phyloP scores from a whole-genome alignment of 345 rosid genomes.

The Hirschfeldia incana region DNA sequence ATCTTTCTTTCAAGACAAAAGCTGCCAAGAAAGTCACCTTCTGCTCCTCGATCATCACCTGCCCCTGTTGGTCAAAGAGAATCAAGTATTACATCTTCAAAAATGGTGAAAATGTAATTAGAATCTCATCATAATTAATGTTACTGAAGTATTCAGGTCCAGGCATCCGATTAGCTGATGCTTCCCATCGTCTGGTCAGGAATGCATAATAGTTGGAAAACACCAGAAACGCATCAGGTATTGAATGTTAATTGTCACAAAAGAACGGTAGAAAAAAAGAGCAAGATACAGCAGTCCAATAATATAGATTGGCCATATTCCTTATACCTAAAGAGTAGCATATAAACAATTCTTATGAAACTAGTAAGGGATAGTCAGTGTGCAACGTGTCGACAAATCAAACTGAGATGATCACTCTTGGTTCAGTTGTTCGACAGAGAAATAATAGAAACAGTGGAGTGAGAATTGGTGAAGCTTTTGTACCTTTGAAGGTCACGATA shows the following conservation, averaged over 20 bases:
- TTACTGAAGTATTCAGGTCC: slow-evolving; percentile 81
- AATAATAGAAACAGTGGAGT: too few species aligned
- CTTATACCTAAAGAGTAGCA: slow-evolving; percentile 8
- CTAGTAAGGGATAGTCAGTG: neutral
- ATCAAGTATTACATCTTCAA: neutral
- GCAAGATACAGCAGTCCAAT: neutral
- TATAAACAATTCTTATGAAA: neutral
- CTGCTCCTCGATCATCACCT: slow-evolving; percentile 74
- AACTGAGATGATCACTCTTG: neutral
- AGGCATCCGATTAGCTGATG: slow-evolving; percentile 71
- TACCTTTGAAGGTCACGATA: slow-evolving; percentile 96
- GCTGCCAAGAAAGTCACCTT: slow-evolving; percentile 68
- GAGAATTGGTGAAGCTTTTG: too few species aligned
- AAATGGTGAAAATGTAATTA: neutral
- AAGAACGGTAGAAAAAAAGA: slow-evolving; percentile 11
- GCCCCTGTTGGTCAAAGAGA: slow-evolving; percentile 40
- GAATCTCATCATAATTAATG: slow-evolving; percentile 49
- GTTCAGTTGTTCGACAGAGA: neutral
- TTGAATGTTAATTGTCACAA: neutral
- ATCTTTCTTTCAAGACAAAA: slow-evolving; percentile 80
- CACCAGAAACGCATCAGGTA: slow-evolving; percentile 22
- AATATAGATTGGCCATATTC: slow-evolving; percentile 7
- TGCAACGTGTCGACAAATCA: slow-evolving; percentile 1
- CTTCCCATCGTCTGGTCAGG: slow-evolving; percentile 76
- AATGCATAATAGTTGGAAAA: slow-evolving; percentile 19